Evolutionary conservation across 257 asterid genomes (phyloP).

Genomic region (Solanum bukasovii): DNA sequence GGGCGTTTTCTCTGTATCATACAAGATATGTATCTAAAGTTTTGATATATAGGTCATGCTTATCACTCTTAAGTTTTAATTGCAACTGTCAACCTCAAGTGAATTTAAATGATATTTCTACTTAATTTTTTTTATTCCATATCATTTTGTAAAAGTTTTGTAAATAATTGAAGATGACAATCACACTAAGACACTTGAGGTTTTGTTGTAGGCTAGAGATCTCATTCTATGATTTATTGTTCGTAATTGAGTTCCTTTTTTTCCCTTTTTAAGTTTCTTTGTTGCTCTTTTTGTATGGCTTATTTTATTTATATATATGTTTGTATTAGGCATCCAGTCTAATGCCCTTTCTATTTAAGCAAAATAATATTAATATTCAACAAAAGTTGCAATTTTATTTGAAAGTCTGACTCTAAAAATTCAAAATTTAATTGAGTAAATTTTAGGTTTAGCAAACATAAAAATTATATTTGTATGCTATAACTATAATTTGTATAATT

Average conservation of each 20-base stretch:
- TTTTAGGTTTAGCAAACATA: too few relatives aligned
- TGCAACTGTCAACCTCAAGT: not conserved
- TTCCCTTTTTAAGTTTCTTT: not conserved
- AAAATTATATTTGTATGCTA: too few relatives aligned
- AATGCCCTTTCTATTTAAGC: not conserved
- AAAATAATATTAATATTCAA: not conserved
- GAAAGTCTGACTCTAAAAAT: too few relatives aligned
- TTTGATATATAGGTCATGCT: too few relatives aligned
- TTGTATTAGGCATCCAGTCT: not conserved
- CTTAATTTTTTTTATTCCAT: not conserved
- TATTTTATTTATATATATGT: too few relatives aligned
- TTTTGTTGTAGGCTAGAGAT: too few relatives aligned
- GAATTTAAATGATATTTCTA: not conserved
- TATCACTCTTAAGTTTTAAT: too few relatives aligned
- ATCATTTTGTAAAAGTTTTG: not conserved
- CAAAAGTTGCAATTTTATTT: too few relatives aligned
- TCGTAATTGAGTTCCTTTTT: not conserved
- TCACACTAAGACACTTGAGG: not conserved
- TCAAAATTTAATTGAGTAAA: too few relatives aligned
- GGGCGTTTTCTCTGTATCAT: not conserved
- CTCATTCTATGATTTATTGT: not conserved
- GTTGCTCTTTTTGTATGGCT: not conserved
- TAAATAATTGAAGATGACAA: not conserved
- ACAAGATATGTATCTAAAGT: not conserved
- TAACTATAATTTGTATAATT: too few relatives aligned